Evolutionary conservation across 345 rosid species (phyloP).

Genomic region (Mallotus nudiflorus): DNA sequence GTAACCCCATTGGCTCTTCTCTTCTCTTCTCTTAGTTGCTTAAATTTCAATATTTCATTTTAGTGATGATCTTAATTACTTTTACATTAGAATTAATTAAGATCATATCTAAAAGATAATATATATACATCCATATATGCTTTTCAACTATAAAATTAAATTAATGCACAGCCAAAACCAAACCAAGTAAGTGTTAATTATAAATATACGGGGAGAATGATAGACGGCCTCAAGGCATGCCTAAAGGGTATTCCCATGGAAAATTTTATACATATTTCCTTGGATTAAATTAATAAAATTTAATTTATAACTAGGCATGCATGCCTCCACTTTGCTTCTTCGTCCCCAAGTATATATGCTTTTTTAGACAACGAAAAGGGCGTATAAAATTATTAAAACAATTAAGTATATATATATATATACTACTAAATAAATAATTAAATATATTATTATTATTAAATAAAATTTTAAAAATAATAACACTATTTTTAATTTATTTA

Average conservation of each 20-base stretch:
- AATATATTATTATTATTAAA: no score
- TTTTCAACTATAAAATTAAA: no score
- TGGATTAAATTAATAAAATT: no score
- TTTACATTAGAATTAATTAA: neutral
- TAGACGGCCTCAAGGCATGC: constrained; percentile 7
- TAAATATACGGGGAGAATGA: constrained; percentile 2
- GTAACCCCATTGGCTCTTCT: neutral
- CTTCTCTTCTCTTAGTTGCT: neutral
- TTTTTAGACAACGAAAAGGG: neutral
- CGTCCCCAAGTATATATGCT: constrained; percentile 15
- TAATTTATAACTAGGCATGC: no score
- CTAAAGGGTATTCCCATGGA: neutral
- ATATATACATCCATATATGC: no score
- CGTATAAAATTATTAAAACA: no score
- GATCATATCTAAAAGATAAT: neutral
- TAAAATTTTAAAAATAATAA: no score
- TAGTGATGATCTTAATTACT: neutral
- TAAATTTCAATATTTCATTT: neutral
- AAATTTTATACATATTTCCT: no score
- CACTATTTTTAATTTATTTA: no score
- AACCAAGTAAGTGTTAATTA: neutral
- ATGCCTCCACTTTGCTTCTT: constrained; percentile 20
- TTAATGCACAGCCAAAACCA: no score
- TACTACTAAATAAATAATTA: no score
- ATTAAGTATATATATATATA: neutral